Conservation (phyloP, 352 stramenopile genomes). For the Plasmopara viticola region DNA sequence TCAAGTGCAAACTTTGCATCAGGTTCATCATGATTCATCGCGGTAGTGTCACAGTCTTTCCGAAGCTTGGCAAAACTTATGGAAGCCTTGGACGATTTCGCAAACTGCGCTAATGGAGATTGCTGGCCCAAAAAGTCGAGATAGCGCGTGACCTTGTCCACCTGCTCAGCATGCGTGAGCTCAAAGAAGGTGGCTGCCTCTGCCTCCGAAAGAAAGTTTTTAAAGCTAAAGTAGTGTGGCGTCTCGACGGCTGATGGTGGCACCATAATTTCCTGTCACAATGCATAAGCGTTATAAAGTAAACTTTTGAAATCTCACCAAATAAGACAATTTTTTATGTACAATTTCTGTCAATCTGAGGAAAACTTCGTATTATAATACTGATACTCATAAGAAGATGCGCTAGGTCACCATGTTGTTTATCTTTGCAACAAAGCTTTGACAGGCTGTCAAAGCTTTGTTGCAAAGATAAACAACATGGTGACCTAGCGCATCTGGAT, state of each 20-base stretch:
- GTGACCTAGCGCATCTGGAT: too few relatives aligned
- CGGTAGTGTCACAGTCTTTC: background rate
- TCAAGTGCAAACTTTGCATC: constrained; percentile 7
- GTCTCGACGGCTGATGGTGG: background rate
- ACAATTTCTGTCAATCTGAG: too few relatives aligned
- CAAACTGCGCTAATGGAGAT: constrained; percentile 39
- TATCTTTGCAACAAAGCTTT: too few relatives aligned
- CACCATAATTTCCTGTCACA: background rate
- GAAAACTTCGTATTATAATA: too few relatives aligned
- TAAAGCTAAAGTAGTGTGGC: constrained; percentile 56
- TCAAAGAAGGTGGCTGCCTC: constrained; percentile 52
- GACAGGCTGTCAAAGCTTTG: too few relatives aligned
- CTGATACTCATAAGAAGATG: too few relatives aligned
- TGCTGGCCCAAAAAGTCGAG: constrained; percentile 56
- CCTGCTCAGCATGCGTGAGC: constrained; percentile 38
- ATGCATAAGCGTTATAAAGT: background rate
- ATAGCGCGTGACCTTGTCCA: constrained; percentile 57
- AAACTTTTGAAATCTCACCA: too few relatives aligned
- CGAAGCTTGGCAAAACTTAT: constrained; percentile 35
- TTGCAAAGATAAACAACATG: too few relatives aligned
- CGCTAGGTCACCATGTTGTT: too few relatives aligned
- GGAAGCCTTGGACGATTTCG: constrained; percentile 46
- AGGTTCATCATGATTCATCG: background rate
- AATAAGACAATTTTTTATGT: too few relatives aligned
- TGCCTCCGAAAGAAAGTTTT: constrained; percentile 42